Conservation (phyloP, 164 flowering plant species). For the Magnolia sinica region DNA sequence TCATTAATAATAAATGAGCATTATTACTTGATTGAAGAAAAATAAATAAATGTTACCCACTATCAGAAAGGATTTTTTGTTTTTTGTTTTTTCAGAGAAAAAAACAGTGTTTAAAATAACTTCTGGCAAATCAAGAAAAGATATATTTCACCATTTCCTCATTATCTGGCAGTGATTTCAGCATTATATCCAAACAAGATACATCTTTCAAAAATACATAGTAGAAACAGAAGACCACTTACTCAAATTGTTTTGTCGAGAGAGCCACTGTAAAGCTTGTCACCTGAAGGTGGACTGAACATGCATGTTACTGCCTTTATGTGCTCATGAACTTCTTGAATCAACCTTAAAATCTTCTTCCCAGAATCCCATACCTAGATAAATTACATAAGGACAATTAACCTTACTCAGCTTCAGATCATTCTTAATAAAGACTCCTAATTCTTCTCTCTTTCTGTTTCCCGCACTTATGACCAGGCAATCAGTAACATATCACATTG, state of each 20-base stretch:
- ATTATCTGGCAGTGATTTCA: background rate
- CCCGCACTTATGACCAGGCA: too few species aligned
- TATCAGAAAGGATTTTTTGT: too few species aligned
- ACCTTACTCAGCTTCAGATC: too few species aligned
- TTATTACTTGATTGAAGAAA: too few species aligned
- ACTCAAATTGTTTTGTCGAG: conserved; percentile 77
- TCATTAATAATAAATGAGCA: too few species aligned
- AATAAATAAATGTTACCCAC: too few species aligned
- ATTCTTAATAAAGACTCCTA: too few species aligned
- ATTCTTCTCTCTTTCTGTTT: too few species aligned
- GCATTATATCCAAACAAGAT: background rate
- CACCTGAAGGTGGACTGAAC: conserved; percentile 44
- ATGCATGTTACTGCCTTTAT: conserved; percentile 65
- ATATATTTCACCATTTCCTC: background rate
- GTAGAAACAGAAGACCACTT: conserved; percentile 8
- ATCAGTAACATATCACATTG: too few species aligned
- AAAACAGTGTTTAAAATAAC: too few species aligned
- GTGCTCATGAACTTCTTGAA: conserved; percentile 66
- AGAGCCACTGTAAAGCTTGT: conserved; percentile 70
- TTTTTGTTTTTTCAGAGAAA: too few species aligned
- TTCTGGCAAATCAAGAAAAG: too few species aligned
- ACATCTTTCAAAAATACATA: background rate
- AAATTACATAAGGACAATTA: background rate
- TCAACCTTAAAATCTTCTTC: conserved; percentile 43
- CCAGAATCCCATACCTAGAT: conserved; percentile 61